These are phyloP conservation scores for Cladorrhinum samala DNA, from an alignment of 495 filamentous ascomycete species.

Conservation along the genomic window DNA sequence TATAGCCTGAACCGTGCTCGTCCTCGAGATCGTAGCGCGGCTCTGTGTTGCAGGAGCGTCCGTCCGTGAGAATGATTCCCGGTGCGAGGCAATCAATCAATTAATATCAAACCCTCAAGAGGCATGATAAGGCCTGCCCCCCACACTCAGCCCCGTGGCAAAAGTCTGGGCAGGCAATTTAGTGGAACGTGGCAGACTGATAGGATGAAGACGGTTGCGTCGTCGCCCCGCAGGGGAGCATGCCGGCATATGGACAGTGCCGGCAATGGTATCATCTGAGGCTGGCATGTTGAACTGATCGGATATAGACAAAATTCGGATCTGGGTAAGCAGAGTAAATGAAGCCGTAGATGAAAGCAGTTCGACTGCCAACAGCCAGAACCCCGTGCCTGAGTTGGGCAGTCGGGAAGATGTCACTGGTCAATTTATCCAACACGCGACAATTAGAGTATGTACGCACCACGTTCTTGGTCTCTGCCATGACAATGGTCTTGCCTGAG, in stretches of 20 bases:
- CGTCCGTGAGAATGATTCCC: conserved; percentile 15
- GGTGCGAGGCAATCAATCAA: conserved; percentile 25
- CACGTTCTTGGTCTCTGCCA: conserved; percentile 13
- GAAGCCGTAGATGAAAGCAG: background rate
- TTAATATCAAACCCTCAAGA: conserved; percentile 26
- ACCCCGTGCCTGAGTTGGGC: background rate
- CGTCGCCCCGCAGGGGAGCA: conserved; percentile 4
- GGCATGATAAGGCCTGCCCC: conserved; percentile 19
- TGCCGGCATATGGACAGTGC: conserved; percentile 13
- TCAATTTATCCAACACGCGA: conserved; percentile 15
- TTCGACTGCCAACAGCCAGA: background rate
- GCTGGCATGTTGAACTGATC: background rate
- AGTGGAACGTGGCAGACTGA: conserved; percentile 13
- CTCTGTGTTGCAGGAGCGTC: conserved; percentile 12
- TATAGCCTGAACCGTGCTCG: conserved; percentile 20
- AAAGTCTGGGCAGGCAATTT: conserved; percentile 10
- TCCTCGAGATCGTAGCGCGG: conserved; percentile 8
- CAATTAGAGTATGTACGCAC: conserved; percentile 17
- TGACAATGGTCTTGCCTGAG: conserved; percentile 2
- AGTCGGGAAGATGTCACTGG: background rate
- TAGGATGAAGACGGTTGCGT: conserved; percentile 18
- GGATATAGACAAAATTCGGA: background rate
- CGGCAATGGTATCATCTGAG: background rate
- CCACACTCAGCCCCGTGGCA: conserved; percentile 7
- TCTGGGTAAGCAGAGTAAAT: background rate